A percentile compares a stretch with the other conserved stretches of the same genome.
phyloP scores from a whole-genome alignment of 805 yeast genomes.

The Jamesozyma jinghongensis region DNA sequence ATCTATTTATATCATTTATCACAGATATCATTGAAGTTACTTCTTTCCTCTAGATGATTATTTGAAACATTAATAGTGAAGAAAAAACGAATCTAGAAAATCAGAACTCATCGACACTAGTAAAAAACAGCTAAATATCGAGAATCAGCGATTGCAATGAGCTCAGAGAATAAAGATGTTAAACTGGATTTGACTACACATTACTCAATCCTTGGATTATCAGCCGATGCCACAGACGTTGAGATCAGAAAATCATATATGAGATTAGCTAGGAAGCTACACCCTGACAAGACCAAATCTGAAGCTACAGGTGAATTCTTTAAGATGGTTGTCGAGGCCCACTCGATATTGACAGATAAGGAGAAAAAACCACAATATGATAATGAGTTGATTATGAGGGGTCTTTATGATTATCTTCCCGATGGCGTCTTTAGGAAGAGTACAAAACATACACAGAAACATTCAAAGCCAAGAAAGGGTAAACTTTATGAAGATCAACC shows the following conservation, averaged over 20 bases:
- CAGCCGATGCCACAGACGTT: constrained; percentile 16
- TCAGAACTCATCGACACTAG: too few relatives aligned
- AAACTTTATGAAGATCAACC: constrained; percentile 29
- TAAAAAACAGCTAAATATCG: too few relatives aligned
- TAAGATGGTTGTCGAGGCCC: constrained; percentile 27
- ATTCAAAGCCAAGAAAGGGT: constrained; percentile 9
- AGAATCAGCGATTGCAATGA: too few relatives aligned
- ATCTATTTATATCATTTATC: too few relatives aligned
- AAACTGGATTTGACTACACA: constrained; percentile 25
- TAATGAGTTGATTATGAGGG: constrained; percentile 10
- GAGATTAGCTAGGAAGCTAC: constrained; percentile 59
- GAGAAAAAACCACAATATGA: constrained; percentile 19
- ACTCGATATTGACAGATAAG: constrained; percentile 23
- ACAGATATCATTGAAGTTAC: too few relatives aligned
- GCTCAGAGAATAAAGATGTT: constrained; percentile 4
- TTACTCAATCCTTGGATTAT: constrained; percentile 24
- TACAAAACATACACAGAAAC: background rate
- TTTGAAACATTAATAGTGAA: too few relatives aligned
- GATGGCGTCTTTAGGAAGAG: background rate
- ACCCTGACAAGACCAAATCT: constrained; percentile 69
- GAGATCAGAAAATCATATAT: constrained; percentile 70
- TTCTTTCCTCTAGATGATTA: too few relatives aligned
- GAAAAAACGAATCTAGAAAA: too few relatives aligned
- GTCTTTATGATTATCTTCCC: constrained; percentile 14
- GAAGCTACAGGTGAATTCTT: constrained; percentile 27